These are phyloP conservation scores for Tylopilus sp. DNA, from an alignment of 768 basidiomycete species.

Conservation along the genomic window DNA sequence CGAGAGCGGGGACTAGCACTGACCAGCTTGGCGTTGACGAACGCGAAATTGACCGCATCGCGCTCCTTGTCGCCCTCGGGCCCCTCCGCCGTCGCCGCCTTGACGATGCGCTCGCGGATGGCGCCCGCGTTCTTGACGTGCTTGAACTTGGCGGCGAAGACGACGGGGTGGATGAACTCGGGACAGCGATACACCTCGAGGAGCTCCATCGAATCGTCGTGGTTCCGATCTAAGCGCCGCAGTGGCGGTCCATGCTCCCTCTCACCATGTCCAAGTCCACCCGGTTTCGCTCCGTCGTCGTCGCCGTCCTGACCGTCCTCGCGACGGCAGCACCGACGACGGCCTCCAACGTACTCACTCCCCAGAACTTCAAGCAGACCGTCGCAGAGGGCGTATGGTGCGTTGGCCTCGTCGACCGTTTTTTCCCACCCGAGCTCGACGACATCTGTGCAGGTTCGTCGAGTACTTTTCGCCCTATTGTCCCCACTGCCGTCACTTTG, in stretches of 20 bases:
- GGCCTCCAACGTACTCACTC: slow-evolving; percentile 42
- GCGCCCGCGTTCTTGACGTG: slow-evolving; percentile 59
- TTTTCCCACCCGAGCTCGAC: not conserved
- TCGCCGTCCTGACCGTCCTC: slow-evolving; percentile 30
- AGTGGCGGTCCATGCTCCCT: not conserved
- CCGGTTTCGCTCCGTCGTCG: slow-evolving; percentile 31
- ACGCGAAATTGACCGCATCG: slow-evolving; percentile 83
- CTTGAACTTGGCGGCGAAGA: slow-evolving; percentile 64
- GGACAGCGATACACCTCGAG: slow-evolving; percentile 60
- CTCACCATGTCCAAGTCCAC: too few species aligned
- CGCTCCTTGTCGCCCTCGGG: slow-evolving; percentile 64
- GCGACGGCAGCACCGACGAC: slow-evolving; percentile 35
- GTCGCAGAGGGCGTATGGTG: slow-evolving; percentile 61
- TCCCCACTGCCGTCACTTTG: slow-evolving; percentile 72
- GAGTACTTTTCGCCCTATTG: slow-evolving; percentile 91
- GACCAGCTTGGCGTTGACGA: slow-evolving; percentile 83
- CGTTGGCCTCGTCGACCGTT: slow-evolving; percentile 4
- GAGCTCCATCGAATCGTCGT: slow-evolving; percentile 20
- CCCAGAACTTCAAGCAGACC: slow-evolving; percentile 54
- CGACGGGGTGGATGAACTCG: slow-evolving; percentile 44
- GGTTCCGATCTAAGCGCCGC: slow-evolving; percentile 3
- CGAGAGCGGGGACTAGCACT: slow-evolving; percentile 26
- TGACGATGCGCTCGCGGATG: slow-evolving; percentile 65
- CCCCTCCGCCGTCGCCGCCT: slow-evolving; percentile 60
- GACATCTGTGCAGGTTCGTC: slow-evolving; percentile 50